Percentiles rank a stretch among this genome's conserved stretches.
Evolutionary conservation across 2,329 filamentous ascomycete genomes (phyloP).

Genomic region (Epichloe scottii): DNA sequence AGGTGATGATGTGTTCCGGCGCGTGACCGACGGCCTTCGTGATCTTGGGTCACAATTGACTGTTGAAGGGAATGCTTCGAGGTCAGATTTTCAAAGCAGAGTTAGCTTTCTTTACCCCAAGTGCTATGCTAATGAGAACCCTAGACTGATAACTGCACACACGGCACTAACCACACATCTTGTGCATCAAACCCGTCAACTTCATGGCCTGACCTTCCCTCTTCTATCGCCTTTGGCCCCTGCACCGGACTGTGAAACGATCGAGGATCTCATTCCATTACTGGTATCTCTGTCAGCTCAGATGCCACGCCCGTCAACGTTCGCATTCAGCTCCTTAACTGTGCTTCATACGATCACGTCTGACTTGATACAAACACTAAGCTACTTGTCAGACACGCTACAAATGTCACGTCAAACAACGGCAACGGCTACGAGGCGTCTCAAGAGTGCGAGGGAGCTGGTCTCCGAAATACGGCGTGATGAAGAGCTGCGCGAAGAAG

Average conservation of each 20-base stretch:
- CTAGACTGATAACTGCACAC: constrained; percentile 62
- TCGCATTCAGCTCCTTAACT: constrained; percentile 52
- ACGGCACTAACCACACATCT: constrained; percentile 64
- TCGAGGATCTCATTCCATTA: constrained; percentile 57
- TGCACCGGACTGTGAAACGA: constrained; percentile 48
- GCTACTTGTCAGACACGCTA: constrained; percentile 77
- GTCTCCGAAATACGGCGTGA: constrained; percentile 77
- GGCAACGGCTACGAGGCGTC: constrained; percentile 62
- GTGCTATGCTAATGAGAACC: constrained; percentile 1
- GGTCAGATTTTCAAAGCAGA: constrained; percentile 31
- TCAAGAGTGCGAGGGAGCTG: constrained; percentile 73
- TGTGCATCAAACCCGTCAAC: constrained; percentile 59
- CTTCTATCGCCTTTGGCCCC: constrained; percentile 57
- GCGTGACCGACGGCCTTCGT: constrained; percentile 56
- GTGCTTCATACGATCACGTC: constrained; percentile 58
- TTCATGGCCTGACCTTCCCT: constrained; percentile 60
- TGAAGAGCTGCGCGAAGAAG: constrained; percentile 70
- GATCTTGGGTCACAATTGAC: constrained; percentile 62
- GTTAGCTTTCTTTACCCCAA: background rate
- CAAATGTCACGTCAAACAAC: constrained; percentile 91
- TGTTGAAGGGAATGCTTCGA: constrained; percentile 59
- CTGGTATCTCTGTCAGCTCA: constrained; percentile 51
- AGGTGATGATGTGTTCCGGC: constrained; percentile 52
- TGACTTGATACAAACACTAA: constrained; percentile 67
- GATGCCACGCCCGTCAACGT: constrained; percentile 52